These are phyloP conservation scores for Tremella mesenterica DNA, from an alignment of 768 basidiomycete genomes.

Conservation along the genomic window DNA sequence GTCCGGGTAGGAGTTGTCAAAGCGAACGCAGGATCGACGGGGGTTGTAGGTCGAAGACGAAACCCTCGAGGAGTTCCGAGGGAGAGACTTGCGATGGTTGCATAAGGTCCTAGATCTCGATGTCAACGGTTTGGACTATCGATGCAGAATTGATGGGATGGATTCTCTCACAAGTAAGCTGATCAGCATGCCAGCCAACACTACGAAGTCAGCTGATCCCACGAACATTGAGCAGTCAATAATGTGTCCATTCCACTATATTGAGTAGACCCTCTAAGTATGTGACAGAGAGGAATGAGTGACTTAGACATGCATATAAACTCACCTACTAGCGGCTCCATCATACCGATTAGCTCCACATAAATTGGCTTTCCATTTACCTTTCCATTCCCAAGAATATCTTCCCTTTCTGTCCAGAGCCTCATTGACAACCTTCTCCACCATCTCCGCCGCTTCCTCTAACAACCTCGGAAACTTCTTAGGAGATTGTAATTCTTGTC, in stretches of 20 bases:
- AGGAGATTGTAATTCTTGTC: conserved; percentile 7
- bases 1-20: conserved; percentile 27
- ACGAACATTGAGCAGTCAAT: neutral
- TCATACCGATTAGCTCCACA: conserved; percentile 44
- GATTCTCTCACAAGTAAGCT: conserved; percentile 36
- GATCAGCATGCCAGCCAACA: conserved; percentile 45
- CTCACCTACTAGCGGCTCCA: conserved; percentile 36
- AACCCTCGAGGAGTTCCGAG: conserved; percentile 44
- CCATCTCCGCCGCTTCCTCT: conserved; percentile 29
- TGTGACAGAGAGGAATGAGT: no score
- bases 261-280: no score
- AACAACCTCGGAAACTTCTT: conserved; percentile 34
- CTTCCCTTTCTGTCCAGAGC: conserved; percentile 18
- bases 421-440: conserved; percentile 40
- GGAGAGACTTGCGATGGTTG: conserved; percentile 43
- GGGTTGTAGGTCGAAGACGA: conserved; percentile 32
- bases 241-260: neutral
- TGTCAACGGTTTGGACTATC: neutral
- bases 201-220: no score
- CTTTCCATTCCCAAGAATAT: conserved; percentile 37
- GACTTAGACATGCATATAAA: no score
- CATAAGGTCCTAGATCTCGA: conserved; percentile 44
- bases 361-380: conserved; percentile 39
- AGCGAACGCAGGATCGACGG: conserved; percentile 26
- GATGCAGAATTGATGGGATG: neutral